These are phyloP conservation scores for Microcyclosporella mali DNA, from an alignment of 2,329 filamentous ascomycete genomes.

Conservation along the genomic window DNA sequence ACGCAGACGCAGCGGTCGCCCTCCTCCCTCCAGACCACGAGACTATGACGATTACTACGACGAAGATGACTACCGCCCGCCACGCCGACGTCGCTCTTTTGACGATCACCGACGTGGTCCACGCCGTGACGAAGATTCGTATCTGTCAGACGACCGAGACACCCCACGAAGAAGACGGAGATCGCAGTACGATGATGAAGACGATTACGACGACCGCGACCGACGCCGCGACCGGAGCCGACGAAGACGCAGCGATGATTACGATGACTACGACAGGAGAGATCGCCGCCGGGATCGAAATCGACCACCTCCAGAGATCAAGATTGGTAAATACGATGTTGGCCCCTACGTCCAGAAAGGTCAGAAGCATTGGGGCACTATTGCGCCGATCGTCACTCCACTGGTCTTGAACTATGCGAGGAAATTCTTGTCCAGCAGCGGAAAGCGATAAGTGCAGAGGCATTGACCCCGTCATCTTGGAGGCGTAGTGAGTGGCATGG, in stretches of 20 bases:
- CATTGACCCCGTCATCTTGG: too few species aligned
- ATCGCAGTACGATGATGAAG: conserved; percentile 23
- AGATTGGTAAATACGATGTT: conserved; percentile 30
- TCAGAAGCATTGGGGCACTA: conserved; percentile 29
- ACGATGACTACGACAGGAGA: neutral
- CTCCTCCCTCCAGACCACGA: conserved; percentile 17
- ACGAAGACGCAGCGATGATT: conserved; percentile 4
- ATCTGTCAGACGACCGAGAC: conserved; percentile 15
- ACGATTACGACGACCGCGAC: conserved; percentile 16
- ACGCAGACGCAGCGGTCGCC: conserved; percentile 21
- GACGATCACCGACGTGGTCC: conserved; percentile 19
- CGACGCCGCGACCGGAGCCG: conserved; percentile 14
- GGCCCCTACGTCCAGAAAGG: conserved; percentile 30
- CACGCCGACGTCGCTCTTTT: conserved; percentile 15
- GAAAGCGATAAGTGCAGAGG: conserved; percentile 1
- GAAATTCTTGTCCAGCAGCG: conserved; percentile 15
- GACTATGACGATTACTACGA: conserved; percentile 22
- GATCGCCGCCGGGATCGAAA: neutral
- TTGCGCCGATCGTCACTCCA: conserved; percentile 30
- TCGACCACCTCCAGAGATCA: conserved; percentile 24
- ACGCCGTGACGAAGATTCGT: conserved; percentile 19
- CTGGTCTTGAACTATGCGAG: conserved; percentile 17
- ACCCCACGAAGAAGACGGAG: conserved; percentile 12
- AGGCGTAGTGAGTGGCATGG: too few species aligned
- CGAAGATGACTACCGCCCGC: conserved; percentile 15